Evolutionary conservation across 352 stramenopile species (phyloP).

Genomic region (Phytophthora hybrid): DNA sequence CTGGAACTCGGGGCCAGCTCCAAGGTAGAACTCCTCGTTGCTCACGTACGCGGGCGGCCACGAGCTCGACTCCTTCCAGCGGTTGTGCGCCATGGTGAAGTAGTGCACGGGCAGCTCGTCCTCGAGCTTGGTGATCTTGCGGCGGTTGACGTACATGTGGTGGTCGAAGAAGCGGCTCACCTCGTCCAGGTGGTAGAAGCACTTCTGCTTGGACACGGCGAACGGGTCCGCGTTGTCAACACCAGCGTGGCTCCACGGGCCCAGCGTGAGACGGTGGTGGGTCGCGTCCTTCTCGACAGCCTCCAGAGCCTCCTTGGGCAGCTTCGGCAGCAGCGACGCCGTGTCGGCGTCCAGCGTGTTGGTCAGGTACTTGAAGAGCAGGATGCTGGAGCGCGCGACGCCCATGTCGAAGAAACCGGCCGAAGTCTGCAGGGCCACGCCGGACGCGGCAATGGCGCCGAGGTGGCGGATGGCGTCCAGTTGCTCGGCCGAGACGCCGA

Average conservation of each 20-base stretch:
- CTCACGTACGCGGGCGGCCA: constrained; percentile 75
- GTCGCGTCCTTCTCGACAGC: constrained; percentile 46
- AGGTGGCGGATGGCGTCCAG: constrained; percentile 68
- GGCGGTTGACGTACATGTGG: constrained; percentile 77
- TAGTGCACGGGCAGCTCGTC: constrained; percentile 84
- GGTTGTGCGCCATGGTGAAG: constrained; percentile 79
- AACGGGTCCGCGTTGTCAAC: constrained; percentile 87
- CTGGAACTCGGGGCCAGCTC: constrained; percentile 57
- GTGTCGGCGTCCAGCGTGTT: constrained; percentile 74
- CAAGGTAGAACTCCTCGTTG: constrained; percentile 63
- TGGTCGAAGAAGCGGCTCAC: constrained; percentile 88
- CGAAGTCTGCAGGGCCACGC: constrained; percentile 74
- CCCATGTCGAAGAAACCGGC: constrained; percentile 87
- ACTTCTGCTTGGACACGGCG: constrained; percentile 83
- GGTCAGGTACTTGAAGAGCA: constrained; percentile 84
- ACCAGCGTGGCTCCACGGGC: constrained; percentile 84
- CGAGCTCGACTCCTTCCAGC: constrained; percentile 68
- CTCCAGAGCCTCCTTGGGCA: constrained; percentile 50
- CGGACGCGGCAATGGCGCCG: constrained; percentile 66
- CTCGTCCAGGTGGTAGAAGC: constrained; percentile 86
- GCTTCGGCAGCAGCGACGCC: constrained; percentile 55
- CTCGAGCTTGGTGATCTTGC: constrained; percentile 62
- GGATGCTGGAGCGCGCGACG: constrained; percentile 72
- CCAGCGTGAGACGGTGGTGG: constrained; percentile 77
- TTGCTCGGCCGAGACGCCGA: constrained; percentile 52